Evolutionary conservation across 2,329 filamentous ascomycete genomes (phyloP), one percentile per base, ranked within the genome.

Genomic region (Colletotrichum sp.): DNA sequence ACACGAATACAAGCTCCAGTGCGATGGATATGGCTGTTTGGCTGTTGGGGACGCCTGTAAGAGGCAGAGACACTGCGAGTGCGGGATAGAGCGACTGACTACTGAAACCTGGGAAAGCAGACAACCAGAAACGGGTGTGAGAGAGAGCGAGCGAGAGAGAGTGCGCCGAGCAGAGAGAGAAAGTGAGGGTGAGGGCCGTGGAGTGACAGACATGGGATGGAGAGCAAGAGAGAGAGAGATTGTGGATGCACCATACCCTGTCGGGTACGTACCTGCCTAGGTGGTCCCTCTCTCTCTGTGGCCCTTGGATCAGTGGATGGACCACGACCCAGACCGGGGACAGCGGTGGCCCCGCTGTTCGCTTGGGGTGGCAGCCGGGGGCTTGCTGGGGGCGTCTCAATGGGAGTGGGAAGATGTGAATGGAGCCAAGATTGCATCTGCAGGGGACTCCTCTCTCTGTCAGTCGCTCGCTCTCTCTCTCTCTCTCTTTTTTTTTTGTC

Each of bases 131-230:
- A 52, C 43, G n/a, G 43, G 43, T 52, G 43, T 52, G 43, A 52
- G 43, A 52, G 43, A 52, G 43, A 21, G n/a, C 43, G 43, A 52
- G 43, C 43, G 43, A 52, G n/a, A 52, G 43, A 52, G 43, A 48
- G 39, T 30, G 48, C 26, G 39, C 30, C 24, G 18, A 43, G 52
- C 48, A 26, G 52, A 52, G 43, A 52, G 12, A 52, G 43, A 52
- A 1, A 52, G 43, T 52, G 43, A 52, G 43, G 28, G 61, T 74
- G 68, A 75, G 68, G 68, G 72, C 61, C 60, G 55, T 67, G 36
- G 68, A 72, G 72, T 72, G 72, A 67, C 68, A 72, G 72, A 72
- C 68, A 75, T 75, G 69, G 70, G 73, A 72, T 36, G 63, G 30
- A 61, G 26, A 34, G 59, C 28, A 34, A 63, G 18, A 63, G 59